Evolutionary conservation across 139 green algal genomes (phyloP).

Genomic region (Volvox reticuliferus): DNA sequence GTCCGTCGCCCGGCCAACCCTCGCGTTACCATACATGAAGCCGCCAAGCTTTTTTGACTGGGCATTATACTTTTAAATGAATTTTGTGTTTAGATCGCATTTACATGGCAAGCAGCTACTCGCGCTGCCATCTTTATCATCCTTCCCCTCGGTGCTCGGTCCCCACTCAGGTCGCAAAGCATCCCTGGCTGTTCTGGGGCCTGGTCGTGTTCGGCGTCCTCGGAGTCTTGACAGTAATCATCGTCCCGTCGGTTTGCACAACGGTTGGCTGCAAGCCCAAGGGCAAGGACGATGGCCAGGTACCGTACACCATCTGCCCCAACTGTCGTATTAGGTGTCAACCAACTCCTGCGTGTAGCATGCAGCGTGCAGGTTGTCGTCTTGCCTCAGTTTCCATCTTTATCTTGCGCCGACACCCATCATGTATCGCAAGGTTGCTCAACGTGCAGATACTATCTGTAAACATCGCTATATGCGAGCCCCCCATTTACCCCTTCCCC

Average conservation of each 20-base stretch:
- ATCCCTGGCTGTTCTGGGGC: not conserved
- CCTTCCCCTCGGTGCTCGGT: not conserved
- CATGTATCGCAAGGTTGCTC: not conserved
- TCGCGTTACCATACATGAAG: not conserved
- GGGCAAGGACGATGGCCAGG: not conserved
- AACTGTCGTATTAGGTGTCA: not conserved
- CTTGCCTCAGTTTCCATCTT: not conserved
- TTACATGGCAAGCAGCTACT: not conserved
- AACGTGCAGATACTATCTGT: not conserved
- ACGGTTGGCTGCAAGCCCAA: conserved; percentile 26
- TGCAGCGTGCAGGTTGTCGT: not conserved
- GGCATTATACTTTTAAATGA: not conserved
- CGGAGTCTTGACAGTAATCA: not conserved
- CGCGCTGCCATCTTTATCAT: not conserved
- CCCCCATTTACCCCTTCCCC: not conserved
- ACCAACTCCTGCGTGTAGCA: not conserved
- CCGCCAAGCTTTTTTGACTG: not conserved
- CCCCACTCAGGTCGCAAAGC: not conserved
- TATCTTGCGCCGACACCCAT: not conserved
- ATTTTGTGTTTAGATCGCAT: not conserved
- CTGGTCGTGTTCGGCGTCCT: not conserved
- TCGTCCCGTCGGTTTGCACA: conserved; percentile 19
- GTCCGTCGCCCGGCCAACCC: too few species aligned
- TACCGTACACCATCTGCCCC: not conserved
- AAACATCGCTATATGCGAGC: not conserved